phyloP scores from a whole-genome alignment of 768 basidiomycete species.

The Termitomyces sp. region DNA sequence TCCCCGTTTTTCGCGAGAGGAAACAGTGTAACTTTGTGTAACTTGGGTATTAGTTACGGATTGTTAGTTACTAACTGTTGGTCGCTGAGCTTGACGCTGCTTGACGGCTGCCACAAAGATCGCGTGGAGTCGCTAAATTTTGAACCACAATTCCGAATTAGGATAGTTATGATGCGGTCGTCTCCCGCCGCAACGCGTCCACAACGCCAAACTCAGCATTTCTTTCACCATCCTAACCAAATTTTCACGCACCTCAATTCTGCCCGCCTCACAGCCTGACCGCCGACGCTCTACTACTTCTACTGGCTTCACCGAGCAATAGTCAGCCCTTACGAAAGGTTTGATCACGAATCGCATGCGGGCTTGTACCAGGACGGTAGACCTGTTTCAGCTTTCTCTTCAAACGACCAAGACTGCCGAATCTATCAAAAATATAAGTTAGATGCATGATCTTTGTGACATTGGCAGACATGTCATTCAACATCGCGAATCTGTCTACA shows the following conservation, averaged over 20 bases:
- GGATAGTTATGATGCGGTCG: constrained; percentile 3
- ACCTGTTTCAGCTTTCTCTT: too few species aligned
- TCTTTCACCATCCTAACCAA: neutral
- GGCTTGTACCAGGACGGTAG: too few species aligned
- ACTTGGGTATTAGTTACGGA: too few species aligned
- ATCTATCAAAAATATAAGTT: too few species aligned
- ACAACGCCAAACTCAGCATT: constrained; percentile 1
- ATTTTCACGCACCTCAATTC: too few species aligned
- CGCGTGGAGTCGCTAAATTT: constrained; percentile 6
- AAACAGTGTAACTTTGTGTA: neutral
- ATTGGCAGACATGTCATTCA: neutral
- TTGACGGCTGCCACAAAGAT: constrained; percentile 8
- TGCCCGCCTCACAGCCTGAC: neutral
- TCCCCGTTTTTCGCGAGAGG: neutral
- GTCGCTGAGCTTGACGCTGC: constrained; percentile 2
- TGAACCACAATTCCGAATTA: constrained; percentile 11
- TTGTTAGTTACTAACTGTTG: neutral
- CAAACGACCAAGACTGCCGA: too few species aligned
- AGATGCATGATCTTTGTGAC: too few species aligned
- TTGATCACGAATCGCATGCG: too few species aligned
- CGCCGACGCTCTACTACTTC: neutral
- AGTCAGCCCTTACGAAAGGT: neutral
- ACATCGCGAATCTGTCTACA: neutral
- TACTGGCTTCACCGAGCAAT: neutral
- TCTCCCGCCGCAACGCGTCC: constrained; percentile 12